A percentile compares a stretch with the other conserved stretches of the same genome.
phyloP scores from a whole-genome alignment of 345 rosid species.

The Balakata baccata region DNA sequence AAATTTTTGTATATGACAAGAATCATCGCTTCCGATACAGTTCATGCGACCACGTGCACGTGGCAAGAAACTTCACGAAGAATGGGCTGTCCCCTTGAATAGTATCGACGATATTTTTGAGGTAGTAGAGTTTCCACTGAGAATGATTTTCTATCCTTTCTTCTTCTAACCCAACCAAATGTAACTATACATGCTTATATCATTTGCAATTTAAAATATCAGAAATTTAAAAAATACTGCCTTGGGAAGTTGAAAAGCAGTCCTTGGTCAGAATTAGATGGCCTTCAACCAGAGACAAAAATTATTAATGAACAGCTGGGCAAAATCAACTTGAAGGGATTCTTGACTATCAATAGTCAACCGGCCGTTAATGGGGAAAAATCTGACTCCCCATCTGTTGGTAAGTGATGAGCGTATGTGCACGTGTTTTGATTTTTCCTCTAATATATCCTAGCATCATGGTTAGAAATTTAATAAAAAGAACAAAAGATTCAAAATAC shows the following conservation, averaged over 20 bases:
- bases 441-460: neutral
- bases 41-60: conserved; percentile 81
- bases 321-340: conserved; percentile 77
- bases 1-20: neutral
- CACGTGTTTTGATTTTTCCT: neutral
- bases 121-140: conserved; percentile 52
- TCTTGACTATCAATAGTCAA: conserved; percentile 94
- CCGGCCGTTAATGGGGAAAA: conserved; percentile 86
- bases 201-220: conserved; percentile 27
- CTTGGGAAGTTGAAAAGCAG: conserved; percentile 76
- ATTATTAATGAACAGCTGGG: conserved; percentile 83
- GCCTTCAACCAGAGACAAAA: conserved; percentile 91
- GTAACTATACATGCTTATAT: conserved; percentile 13
- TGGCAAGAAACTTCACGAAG: conserved; percentile 84
- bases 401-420: conserved; percentile 34
- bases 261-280: conserved; percentile 96
- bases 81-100: conserved; percentile 76
- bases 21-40: conserved; percentile 30
- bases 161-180: conserved; percentile 7
- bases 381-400: conserved; percentile 78
- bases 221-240: conserved; percentile 82
- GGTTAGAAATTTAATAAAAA: neutral
- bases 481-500: neutral
- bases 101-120: conserved; percentile 70
- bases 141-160: neutral